These are phyloP conservation scores for Magnolia changhungtana DNA, from an alignment of 164 flowering plant species.

Conservation along the genomic window DNA sequence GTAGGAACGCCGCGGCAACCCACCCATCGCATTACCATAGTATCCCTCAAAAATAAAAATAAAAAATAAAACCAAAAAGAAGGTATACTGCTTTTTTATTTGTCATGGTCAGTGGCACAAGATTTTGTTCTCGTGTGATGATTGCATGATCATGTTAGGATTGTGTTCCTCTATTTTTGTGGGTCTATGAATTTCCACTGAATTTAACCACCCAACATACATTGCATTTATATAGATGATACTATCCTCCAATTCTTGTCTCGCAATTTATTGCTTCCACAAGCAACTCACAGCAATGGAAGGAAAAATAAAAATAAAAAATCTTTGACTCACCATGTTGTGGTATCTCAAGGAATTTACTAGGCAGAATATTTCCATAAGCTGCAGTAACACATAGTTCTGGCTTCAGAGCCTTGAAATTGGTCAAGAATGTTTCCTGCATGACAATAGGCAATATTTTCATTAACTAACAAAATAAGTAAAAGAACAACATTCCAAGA, in stretches of 20 bases:
- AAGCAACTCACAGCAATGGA: too few relatives aligned
- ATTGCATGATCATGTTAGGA: too few relatives aligned
- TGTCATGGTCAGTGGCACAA: too few relatives aligned
- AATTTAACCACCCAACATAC: not conserved
- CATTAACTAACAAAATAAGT: not conserved
- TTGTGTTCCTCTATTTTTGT: too few relatives aligned
- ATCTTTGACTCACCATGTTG: slow-evolving; percentile 51
- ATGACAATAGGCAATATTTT: slow-evolving; percentile 4
- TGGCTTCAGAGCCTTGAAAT: slow-evolving; percentile 67
- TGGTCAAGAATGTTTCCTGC: slow-evolving; percentile 76
- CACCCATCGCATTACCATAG: too few relatives aligned
- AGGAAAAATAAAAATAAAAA: not conserved
- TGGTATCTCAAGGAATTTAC: slow-evolving; percentile 81
- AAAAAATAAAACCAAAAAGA: too few relatives aligned
- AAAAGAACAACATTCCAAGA: slow-evolving; percentile 5
- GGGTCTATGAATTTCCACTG: not conserved
- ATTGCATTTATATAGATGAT: not conserved
- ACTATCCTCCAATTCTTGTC: not conserved
- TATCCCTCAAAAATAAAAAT: too few relatives aligned
- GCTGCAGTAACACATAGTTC: slow-evolving; percentile 96
- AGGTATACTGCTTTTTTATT: too few relatives aligned
- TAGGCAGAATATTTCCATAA: slow-evolving; percentile 94
- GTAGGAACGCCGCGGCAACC: too few relatives aligned
- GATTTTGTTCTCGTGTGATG: too few relatives aligned
- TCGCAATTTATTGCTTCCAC: not conserved